phyloP scores from a whole-genome alignment of 176 grass and related monocot genomes.

The Themeda triandra region DNA sequence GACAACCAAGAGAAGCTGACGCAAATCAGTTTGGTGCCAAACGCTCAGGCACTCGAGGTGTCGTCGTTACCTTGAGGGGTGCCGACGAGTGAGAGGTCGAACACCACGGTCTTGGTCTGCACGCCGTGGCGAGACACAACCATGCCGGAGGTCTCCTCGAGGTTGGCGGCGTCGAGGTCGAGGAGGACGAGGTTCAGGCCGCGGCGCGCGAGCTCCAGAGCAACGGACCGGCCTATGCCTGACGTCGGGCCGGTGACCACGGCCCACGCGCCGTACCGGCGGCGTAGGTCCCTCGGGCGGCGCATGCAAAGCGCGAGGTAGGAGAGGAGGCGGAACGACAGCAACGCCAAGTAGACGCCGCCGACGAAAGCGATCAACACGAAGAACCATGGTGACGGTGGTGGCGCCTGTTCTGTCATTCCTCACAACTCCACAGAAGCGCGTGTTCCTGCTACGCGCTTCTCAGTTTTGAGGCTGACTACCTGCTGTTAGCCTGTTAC shows the following conservation, averaged over 20 bases:
- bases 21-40: too few species aligned
- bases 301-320: not conserved
- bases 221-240: slow-evolving; percentile 51
- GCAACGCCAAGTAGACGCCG: not conserved
- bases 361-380: not conserved
- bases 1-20: not conserved
- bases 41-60: too few species aligned
- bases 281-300: slow-evolving; percentile 11
- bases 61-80: not conserved
- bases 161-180: slow-evolving; percentile 47
- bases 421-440: not conserved
- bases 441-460: not conserved
- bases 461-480: not conserved
- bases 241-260: slow-evolving; percentile 47
- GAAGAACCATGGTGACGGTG: not conserved
- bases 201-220: slow-evolving; percentile 33
- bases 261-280: slow-evolving; percentile 48
- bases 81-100: slow-evolving; percentile 36
- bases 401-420: not conserved
- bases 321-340: not conserved
- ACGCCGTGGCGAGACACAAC: not conserved
- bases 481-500: not conserved
- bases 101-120: slow-evolving; percentile 18
- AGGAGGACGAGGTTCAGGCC: slow-evolving; percentile 57
- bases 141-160: slow-evolving; percentile 22